Percentiles rank a stretch among this genome's conserved stretches.
Evolutionary conservation across 371 early-diverging fungal genomes (phyloP).

Genomic region (Rhizopus arrhizus): DNA sequence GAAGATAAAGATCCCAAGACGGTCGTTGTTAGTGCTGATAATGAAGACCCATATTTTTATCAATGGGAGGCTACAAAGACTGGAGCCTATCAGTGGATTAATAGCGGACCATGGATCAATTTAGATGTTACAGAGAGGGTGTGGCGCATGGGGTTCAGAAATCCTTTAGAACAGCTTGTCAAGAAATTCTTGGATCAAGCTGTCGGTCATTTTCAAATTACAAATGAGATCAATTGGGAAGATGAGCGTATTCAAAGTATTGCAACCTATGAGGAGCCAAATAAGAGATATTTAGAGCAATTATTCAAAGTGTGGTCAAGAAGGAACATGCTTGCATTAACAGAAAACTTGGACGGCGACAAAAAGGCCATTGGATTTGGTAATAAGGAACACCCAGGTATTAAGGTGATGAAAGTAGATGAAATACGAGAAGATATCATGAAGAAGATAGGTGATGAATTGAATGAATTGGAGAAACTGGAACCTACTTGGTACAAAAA

Average conservation of each 20-base stretch:
- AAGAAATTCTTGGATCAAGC: constrained; percentile 22
- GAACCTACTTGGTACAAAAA: constrained; percentile 33
- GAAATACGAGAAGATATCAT: constrained; percentile 22
- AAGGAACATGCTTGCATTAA: constrained; percentile 23
- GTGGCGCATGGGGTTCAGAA: constrained; percentile 24
- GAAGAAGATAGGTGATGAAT: constrained; percentile 14
- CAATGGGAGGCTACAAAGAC: constrained; percentile 24
- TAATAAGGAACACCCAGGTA: neutral
- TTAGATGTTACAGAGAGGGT: constrained; percentile 33
- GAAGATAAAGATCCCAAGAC: constrained; percentile 18
- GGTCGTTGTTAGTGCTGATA: constrained; percentile 33
- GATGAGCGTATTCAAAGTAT: constrained; percentile 35
- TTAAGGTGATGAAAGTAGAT: constrained; percentile 19
- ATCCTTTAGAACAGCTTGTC: constrained; percentile 14
- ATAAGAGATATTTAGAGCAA: constrained; percentile 34
- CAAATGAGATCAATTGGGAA: constrained; percentile 24
- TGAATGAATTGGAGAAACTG: constrained; percentile 16
- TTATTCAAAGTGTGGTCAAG: constrained; percentile 34
- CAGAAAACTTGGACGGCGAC: constrained; percentile 21
- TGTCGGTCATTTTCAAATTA: constrained; percentile 15
- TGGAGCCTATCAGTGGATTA: constrained; percentile 35
- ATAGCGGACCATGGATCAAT: constrained; percentile 33
- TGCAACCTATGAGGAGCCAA: constrained; percentile 19
- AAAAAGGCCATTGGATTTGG: constrained; percentile 24
- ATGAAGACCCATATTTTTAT: constrained; percentile 27